Evolutionary conservation across 225 moss, liverwort and hornwort genomes (phyloP).

Genomic region (Polytrichum formosum): DNA sequence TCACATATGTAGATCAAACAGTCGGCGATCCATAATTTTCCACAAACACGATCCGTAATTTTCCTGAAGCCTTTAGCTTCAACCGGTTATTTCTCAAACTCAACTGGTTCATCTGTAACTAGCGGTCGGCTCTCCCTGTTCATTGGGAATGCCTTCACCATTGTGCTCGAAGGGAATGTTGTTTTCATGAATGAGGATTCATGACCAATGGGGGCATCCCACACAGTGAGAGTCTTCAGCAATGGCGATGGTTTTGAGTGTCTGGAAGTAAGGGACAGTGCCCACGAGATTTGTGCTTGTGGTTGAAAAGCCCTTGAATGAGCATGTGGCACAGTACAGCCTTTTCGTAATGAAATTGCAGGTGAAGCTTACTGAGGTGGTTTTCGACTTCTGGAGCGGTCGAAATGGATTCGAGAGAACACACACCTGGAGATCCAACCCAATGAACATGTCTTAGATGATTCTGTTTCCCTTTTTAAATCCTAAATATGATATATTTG

Average conservation of each 20-base stretch:
- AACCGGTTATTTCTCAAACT: too few species aligned
- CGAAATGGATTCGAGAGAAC: slow-evolving; percentile 75
- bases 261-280: slow-evolving; percentile 57
- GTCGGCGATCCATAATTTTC: too few species aligned
- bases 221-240: slow-evolving; percentile 63
- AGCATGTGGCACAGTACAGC: slow-evolving; percentile 73
- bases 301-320: slow-evolving; percentile 69
- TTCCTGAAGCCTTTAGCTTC: too few species aligned
- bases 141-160: slow-evolving; percentile 68
- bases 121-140: too few species aligned
- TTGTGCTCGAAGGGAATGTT: slow-evolving; percentile 47
- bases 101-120: too few species aligned
- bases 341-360: slow-evolving; percentile 89
- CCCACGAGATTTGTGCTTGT: slow-evolving; percentile 67
- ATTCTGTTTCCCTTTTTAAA: too few species aligned
- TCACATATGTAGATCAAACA: too few species aligned
- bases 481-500: too few species aligned
- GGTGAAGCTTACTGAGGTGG: slow-evolving; percentile 57
- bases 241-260: slow-evolving; percentile 66
- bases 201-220: slow-evolving; percentile 35
- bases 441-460: slow-evolving; percentile 26
- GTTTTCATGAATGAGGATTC: slow-evolving; percentile 37
- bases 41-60: too few species aligned
- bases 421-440: slow-evolving; percentile 49
- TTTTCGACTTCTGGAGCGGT: slow-evolving; percentile 51